Evolutionary conservation across 768 basidiomycete species (phyloP).

Genomic region (Chalciporus pseudorubinellus): DNA sequence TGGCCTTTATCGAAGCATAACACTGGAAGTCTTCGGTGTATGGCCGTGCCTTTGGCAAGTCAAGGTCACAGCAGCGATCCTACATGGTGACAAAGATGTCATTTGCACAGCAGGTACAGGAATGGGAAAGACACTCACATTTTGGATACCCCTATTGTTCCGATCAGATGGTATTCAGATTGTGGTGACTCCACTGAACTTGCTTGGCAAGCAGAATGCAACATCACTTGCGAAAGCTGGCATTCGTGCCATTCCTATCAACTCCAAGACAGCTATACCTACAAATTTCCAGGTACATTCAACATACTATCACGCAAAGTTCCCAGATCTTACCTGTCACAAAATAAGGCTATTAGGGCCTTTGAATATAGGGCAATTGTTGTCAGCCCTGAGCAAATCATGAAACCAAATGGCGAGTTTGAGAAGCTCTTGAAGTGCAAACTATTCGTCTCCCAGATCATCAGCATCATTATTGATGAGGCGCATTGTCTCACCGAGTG

Average conservation of each 20-base stretch:
- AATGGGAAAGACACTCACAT: conserved; percentile 18
- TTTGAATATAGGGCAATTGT: conserved; percentile 2
- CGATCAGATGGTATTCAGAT: conserved; percentile 16
- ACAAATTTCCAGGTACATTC: conserved; percentile 10
- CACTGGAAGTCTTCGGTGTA: not conserved
- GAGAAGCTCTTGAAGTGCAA: conserved; percentile 5
- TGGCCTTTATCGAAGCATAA: too few relatives aligned
- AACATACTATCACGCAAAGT: too few relatives aligned
- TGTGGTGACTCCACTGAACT: conserved; percentile 25
- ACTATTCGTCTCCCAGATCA: too few relatives aligned
- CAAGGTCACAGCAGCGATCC: conserved; percentile 13
- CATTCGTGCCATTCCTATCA: conserved; percentile 14
- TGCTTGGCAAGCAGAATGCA: conserved; percentile 23
- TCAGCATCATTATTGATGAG: too few relatives aligned
- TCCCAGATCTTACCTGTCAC: not conserved
- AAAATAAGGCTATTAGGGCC: not conserved
- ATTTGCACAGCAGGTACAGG: not conserved
- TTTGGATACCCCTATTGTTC: conserved; percentile 33
- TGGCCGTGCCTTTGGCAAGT: conserved; percentile 24
- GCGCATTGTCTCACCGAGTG: too few relatives aligned
- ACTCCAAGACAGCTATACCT: conserved; percentile 12
- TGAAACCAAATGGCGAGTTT: conserved; percentile 9
- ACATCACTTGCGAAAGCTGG: conserved; percentile 3
- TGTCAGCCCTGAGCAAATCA: conserved; percentile 7
- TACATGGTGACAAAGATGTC: conserved; percentile 20